Base-by-base conservation (phyloP, 441 rosid species). In the Populus hybrid region DNA sequence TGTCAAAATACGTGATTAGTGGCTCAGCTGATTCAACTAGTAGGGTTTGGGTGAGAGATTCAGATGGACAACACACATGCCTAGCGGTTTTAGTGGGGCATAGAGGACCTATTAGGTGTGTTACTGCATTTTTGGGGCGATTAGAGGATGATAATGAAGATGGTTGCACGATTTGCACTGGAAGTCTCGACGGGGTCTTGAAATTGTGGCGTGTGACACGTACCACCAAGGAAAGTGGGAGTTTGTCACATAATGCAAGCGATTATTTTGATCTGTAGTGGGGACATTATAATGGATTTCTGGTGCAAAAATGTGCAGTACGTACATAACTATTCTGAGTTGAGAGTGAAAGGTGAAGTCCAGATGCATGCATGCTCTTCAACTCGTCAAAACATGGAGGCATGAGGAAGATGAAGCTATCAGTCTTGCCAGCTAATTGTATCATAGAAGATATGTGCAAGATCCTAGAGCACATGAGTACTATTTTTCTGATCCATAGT, bases 161-260 rank as follows among this genome's bases (percentile, higher is more conserved):
- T 42, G 84, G 80, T 6, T 71, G 86, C 83, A 80, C 83, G n/a
- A 77, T 88, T 16, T 86, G 84, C 79, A 85, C 82, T 0, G 91
- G 88, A 6, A 86, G 91, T 70, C 89, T 88, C 34, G 91, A 88
- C 35, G 88, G 89, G 12, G 91, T 81, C 23, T 74, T 88, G n/a
- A 88, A 88, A 82, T 64, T 85, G 35, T 88, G 89, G 91, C 80
- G 87, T 0, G 87, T 85, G 28, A 73, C 77, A 3, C 74, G 73
- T 10, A 6, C 28, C 10, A 75, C 61, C 18, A 79, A 65, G 40
- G 69, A 78, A 7, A 46, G 79, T 28, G 81, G 75, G 35, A 46
- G 63, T 57, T 75, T 46, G 24, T 64, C 63, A 1, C 68, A 78
- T 46, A 78, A 12, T 38, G 78, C 77, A 9, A 5, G 46, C 16